phyloP scores from a whole-genome alignment of 805 yeast species.

The Zygosaccharomyces siamensis region DNA sequence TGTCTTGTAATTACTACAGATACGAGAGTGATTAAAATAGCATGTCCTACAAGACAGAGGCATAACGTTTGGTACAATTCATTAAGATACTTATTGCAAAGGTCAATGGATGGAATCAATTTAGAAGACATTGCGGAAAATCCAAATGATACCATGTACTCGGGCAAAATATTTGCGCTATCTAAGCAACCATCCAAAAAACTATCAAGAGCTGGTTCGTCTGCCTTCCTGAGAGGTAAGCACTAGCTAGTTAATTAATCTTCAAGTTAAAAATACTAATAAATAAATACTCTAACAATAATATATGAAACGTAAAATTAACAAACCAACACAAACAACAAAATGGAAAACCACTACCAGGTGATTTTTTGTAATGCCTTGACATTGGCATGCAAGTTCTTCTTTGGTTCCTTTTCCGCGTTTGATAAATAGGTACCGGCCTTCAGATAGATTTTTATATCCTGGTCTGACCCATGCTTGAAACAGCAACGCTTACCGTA shows the following conservation, averaged over 20 bases:
- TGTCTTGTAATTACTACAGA: slow-evolving; percentile 72
- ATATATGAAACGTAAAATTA: neutral
- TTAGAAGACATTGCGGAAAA: slow-evolving; percentile 43
- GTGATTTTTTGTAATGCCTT: slow-evolving; percentile 30
- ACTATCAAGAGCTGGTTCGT: slow-evolving; percentile 15
- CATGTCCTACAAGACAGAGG: slow-evolving; percentile 82
- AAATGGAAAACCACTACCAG: slow-evolving; percentile 20
- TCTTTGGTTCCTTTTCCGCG: slow-evolving; percentile 12
- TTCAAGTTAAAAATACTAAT: neutral
- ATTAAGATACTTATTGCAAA: slow-evolving; percentile 64
- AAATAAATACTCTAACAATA: slow-evolving; percentile 8
- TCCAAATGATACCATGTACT: slow-evolving; percentile 34
- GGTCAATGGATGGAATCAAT: slow-evolving; percentile 55
- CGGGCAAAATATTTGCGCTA: slow-evolving; percentile 30
- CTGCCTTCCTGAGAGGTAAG: neutral
- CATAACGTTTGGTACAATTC: slow-evolving; percentile 92
- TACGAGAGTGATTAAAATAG: slow-evolving; percentile 62
- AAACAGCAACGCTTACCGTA: slow-evolving; percentile 91
- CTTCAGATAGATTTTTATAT: slow-evolving; percentile 28
- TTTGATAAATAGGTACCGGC: slow-evolving; percentile 17
- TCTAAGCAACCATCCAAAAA: slow-evolving; percentile 16
- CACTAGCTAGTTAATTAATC: neutral
- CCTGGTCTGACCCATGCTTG: slow-evolving; percentile 58
- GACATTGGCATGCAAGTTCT: slow-evolving; percentile 30
- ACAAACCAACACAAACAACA: slow-evolving; percentile 5